Evolutionary conservation across 257 asterid genomes (phyloP).

Genomic region (Paulownia fortunei): DNA sequence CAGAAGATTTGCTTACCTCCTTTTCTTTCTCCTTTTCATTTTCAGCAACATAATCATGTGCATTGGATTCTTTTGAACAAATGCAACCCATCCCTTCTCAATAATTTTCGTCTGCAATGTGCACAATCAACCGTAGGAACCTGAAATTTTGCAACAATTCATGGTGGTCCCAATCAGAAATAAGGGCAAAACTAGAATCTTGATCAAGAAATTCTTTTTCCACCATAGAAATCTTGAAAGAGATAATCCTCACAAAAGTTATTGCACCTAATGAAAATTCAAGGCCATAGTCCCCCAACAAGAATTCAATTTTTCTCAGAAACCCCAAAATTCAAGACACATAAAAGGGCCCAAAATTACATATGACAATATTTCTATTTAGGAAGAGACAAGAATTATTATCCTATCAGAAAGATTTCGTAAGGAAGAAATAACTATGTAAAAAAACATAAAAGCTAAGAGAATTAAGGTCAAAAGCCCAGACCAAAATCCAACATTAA

Average conservation of each 20-base stretch:
- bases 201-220: not conserved
- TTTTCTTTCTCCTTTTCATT: slow-evolving; percentile 46
- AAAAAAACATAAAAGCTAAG: slow-evolving; percentile 1
- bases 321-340: slow-evolving; percentile 27
- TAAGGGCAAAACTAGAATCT: slow-evolving; percentile 9
- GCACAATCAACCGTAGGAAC: slow-evolving; percentile 25
- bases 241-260: not conserved
- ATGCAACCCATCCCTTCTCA: slow-evolving; percentile 69
- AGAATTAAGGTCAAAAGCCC: slow-evolving; percentile 43
- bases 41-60: slow-evolving; percentile 47
- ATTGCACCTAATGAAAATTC: slow-evolving; percentile 22
- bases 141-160: slow-evolving; percentile 17
- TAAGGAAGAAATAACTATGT: not conserved
- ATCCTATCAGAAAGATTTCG: slow-evolving; percentile 3
- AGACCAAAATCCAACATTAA: slow-evolving; percentile 67
- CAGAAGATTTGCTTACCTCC: slow-evolving; percentile 40
- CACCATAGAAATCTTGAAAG: slow-evolving; percentile 25
- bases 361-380: not conserved
- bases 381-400: slow-evolving; percentile 21
- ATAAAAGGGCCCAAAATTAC: not conserved
- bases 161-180: slow-evolving; percentile 24
- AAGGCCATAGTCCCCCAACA: slow-evolving; percentile 17
- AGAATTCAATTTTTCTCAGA: not conserved
- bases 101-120: not conserved
- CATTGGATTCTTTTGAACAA: slow-evolving; percentile 75